These are phyloP conservation scores for Pleomassaria siparia DNA, from an alignment of 2,329 filamentous ascomycete genomes.

Conservation along the genomic window DNA sequence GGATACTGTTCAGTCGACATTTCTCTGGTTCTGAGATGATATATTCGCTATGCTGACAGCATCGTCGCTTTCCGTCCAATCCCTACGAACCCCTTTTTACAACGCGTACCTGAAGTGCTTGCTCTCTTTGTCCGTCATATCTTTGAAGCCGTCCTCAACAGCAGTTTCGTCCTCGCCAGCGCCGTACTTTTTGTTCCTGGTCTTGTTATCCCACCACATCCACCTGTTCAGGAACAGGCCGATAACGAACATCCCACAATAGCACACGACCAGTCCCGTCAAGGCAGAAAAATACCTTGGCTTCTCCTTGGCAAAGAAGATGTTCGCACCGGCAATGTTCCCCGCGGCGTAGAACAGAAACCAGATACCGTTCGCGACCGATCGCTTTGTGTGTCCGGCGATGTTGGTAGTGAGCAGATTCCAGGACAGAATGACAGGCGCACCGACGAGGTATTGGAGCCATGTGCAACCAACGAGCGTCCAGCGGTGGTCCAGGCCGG, in stretches of 20 bases:
- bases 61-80: background rate
- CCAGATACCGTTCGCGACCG: slow-evolving; percentile 52
- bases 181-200: slow-evolving; percentile 29
- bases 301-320: slow-evolving; percentile 49
- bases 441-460: slow-evolving; percentile 54
- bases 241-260: slow-evolving; percentile 46
- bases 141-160: slow-evolving; percentile 37
- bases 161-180: slow-evolving; percentile 32
- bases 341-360: slow-evolving; percentile 54
- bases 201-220: slow-evolving; percentile 39
- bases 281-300: slow-evolving; percentile 50
- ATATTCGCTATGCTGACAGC: background rate
- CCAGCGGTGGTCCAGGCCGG: slow-evolving; percentile 48
- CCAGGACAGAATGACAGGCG: slow-evolving; percentile 55
- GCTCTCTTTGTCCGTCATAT: slow-evolving; percentile 37
- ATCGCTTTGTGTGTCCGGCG: slow-evolving; percentile 56
- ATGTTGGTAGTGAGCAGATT: slow-evolving; percentile 49
- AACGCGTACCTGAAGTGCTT: slow-evolving; percentile 39
- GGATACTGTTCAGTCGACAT: background rate
- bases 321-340: slow-evolving; percentile 52
- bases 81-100: slow-evolving; percentile 12
- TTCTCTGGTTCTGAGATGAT: background rate
- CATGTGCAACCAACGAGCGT: slow-evolving; percentile 56
- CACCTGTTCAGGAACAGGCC: slow-evolving; percentile 24
- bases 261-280: slow-evolving; percentile 47